Evolutionary conservation across 116 monocot genomes (phyloP).

Genomic region (Cymodocea nodosa): DNA sequence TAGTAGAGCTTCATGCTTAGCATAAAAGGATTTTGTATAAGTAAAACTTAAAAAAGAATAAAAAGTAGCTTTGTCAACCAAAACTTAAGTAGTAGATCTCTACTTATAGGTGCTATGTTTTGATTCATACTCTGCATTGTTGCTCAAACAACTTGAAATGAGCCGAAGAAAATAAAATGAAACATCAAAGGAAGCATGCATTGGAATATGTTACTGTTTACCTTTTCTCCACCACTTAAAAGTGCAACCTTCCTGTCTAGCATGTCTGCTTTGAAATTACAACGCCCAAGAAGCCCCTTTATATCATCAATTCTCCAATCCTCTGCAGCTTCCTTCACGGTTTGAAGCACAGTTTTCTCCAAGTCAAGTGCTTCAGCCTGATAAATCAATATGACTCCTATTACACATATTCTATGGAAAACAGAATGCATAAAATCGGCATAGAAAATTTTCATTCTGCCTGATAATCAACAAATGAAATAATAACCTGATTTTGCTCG

Average conservation of each 20-base stretch:
- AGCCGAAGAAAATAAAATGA: background rate
- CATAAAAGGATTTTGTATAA: too few relatives aligned
- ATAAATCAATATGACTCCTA: background rate
- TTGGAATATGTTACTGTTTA: slow-evolving; percentile 9
- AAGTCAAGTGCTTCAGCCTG: slow-evolving; percentile 96
- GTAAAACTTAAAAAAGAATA: too few relatives aligned
- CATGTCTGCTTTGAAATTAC: slow-evolving; percentile 91
- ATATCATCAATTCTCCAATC: slow-evolving; percentile 97
- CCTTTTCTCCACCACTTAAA: slow-evolving; percentile 97
- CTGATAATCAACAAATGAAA: background rate
- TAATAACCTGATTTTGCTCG: slow-evolving; percentile 90
- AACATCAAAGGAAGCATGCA: too few relatives aligned
- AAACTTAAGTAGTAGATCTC: too few relatives aligned
- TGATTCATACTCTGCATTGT: too few relatives aligned
- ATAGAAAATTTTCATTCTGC: background rate
- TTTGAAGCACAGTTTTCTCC: slow-evolving; percentile 86
- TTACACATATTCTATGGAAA: background rate
- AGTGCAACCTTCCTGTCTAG: slow-evolving; percentile 85
- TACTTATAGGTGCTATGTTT: too few relatives aligned
- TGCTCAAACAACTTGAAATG: background rate
- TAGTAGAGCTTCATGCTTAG: too few relatives aligned
- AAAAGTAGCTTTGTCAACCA: too few relatives aligned
- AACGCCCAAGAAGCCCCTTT: slow-evolving; percentile 94
- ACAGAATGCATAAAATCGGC: background rate
- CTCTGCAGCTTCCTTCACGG: slow-evolving; percentile 83